Evolutionary conservation across 2,329 filamentous ascomycete genomes (phyloP), one percentile per base, ranked within the genome.

Genomic region (Ascochyta viciae-villosae): DNA sequence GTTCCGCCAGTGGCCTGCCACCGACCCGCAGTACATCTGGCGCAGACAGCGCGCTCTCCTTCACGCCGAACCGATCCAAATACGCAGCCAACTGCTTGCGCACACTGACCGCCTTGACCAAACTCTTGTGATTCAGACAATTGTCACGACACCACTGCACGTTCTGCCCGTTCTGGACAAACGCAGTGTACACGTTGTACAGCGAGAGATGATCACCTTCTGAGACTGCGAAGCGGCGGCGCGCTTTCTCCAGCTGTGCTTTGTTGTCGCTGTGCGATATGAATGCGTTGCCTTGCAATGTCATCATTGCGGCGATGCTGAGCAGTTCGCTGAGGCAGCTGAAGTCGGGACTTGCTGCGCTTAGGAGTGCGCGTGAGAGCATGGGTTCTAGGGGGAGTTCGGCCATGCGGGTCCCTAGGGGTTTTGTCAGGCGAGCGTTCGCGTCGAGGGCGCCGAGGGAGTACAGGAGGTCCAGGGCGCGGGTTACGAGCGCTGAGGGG

Each of bases 201-300:
- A 97, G 84, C 0, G 93, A 97, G 23, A 98, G 78, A 67, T 98
- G 94, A 67, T 99, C 95, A 1, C 95, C 95, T 78, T 98, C 93
- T 58, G 96, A 91, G 6, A 89, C 93, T 0, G 94, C 91, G 70
- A 98, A 98, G 68, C 89, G 91, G 43, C 91, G 84, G 42, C 90
- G 83, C 26, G 88, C 86, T 19, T 83, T 87, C 70, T 96, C 92
- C 72, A 89, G 85, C 46, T 83, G 81, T 67, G 89, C 92, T 68
- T 89, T 90, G 63, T 91, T 89, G 34, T 86, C 89, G 23, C 93
- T 89, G 64, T 92, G 88, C 29, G 89, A 84, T 59, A 96, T 86
- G 89, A 92, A 98, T 0, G 96, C 83, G 41, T 85, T 88, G 4
- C 91, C 90, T 57, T 93, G 90, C 0, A 96, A 80, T 60, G 89